Percentiles rank a stretch among this genome's conserved stretches.
Evolutionary conservation across 768 basidiomycete genomes (phyloP).

Genomic region (Calvatia gigantea): DNA sequence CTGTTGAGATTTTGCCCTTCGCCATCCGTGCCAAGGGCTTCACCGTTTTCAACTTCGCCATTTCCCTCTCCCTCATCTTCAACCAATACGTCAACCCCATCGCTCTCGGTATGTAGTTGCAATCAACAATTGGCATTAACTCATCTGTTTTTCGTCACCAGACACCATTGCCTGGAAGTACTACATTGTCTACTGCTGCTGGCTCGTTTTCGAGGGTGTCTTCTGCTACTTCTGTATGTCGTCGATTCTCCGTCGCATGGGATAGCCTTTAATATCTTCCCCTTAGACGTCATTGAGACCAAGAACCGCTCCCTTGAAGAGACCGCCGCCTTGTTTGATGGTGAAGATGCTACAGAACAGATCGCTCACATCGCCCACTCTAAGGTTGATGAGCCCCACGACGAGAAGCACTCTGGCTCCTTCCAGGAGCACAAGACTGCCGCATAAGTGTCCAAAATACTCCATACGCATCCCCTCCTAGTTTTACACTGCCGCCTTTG

Average conservation of each 20-base stretch:
- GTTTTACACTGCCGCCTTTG: neutral
- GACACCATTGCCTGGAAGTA: constrained; percentile 68
- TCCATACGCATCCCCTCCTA: neutral
- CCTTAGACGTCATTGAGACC: constrained; percentile 58
- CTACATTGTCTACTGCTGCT: constrained; percentile 72
- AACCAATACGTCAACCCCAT: constrained; percentile 89
- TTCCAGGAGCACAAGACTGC: constrained; percentile 25
- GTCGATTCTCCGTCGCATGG: neutral
- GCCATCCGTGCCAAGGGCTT: constrained; percentile 83
- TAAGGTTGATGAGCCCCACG: constrained; percentile 19
- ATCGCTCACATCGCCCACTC: constrained; percentile 30
- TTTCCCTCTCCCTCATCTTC: constrained; percentile 80
- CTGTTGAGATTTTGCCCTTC: constrained; percentile 86
- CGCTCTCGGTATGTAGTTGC: constrained; percentile 44
- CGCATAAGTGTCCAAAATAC: constrained; percentile 19
- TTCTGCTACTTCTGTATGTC: constrained; percentile 56
- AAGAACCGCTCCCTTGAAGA: constrained; percentile 74
- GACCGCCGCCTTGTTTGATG: constrained; percentile 80
- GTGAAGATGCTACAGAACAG: constrained; percentile 44
- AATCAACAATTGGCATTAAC: too few species aligned
- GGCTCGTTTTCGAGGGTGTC: constrained; percentile 62
- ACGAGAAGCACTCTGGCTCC: constrained; percentile 34
- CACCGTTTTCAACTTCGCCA: constrained; percentile 74
- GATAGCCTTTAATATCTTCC: neutral
- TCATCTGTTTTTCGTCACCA: too few species aligned